Evolutionary conservation across 2,329 filamentous ascomycete genomes (phyloP).

Genomic region (Hyphodiscus sp.): DNA sequence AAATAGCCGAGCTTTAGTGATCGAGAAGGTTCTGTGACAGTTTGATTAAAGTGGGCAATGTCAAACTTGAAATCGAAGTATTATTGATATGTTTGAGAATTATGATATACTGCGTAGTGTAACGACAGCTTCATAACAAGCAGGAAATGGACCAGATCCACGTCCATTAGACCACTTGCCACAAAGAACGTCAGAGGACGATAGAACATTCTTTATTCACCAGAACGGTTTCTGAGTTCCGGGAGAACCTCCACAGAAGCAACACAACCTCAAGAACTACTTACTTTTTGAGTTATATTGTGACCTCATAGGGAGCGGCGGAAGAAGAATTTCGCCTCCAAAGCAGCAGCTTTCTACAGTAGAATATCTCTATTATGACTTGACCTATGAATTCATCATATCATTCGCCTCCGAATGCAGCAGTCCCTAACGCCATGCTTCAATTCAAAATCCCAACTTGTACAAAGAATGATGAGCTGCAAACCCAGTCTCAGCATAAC

Average conservation of each 20-base stretch:
- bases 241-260: neutral
- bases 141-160: neutral
- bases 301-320: neutral
- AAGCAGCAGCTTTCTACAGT: neutral
- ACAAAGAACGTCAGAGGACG: too few species aligned
- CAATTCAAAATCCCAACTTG: conserved; percentile 10
- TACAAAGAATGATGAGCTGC: conserved; percentile 10
- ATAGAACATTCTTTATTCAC: too few species aligned
- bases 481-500: neutral
- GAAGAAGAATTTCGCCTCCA: neutral
- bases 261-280: too few species aligned
- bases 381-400: neutral
- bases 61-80: neutral
- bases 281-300: neutral
- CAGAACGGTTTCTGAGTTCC: too few species aligned
- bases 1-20: conserved; percentile 3
- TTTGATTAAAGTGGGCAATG: neutral
- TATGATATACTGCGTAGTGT: too few species aligned
- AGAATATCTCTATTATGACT: neutral
- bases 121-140: too few species aligned
- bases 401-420: conserved; percentile 3
- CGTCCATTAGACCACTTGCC: neutral
- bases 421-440: conserved; percentile 24
- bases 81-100: too few species aligned
- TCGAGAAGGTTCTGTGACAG: conserved; percentile 11